Conservation (phyloP, 2,329 filamentous ascomycete species). For the Ilyonectria destructans region DNA sequence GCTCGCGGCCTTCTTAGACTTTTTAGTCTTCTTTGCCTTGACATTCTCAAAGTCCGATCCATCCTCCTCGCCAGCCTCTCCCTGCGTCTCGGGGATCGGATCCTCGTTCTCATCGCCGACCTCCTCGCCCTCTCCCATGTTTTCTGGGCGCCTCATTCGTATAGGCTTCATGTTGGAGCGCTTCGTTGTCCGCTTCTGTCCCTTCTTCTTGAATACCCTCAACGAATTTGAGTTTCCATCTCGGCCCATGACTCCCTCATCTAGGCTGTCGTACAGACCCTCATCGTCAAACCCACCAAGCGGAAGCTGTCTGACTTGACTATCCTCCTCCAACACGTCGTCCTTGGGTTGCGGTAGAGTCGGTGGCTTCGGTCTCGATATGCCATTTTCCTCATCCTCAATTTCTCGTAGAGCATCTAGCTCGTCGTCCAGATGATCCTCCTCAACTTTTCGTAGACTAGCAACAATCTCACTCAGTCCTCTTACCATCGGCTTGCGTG, state of each 20-base stretch:
- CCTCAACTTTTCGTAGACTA: constrained; percentile 78
- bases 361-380: constrained; percentile 41
- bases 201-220: constrained; percentile 85
- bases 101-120: constrained; percentile 58
- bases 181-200: constrained; percentile 84
- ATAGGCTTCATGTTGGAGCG: constrained; percentile 76
- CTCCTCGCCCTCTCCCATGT: constrained; percentile 49
- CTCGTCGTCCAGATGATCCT: constrained; percentile 81
- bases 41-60: constrained; percentile 44
- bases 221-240: constrained; percentile 74
- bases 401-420: constrained; percentile 82
- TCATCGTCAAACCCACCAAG: constrained; percentile 78
- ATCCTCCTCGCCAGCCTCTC: constrained; percentile 28
- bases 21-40: constrained; percentile 34
- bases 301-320: constrained; percentile 59
- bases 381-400: constrained; percentile 66
- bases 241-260: constrained; percentile 66
- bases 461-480: constrained; percentile 84
- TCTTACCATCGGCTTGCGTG: constrained; percentile 75
- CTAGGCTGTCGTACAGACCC: constrained; percentile 69
- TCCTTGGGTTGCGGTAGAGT: constrained; percentile 50
- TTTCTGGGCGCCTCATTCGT: constrained; percentile 63
- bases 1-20: constrained; percentile 43
- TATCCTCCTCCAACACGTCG: constrained; percentile 62
- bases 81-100: constrained; percentile 51